Conservation (phyloP, 2,329 filamentous ascomycete genomes). For the Calonectria leucothoes region DNA sequence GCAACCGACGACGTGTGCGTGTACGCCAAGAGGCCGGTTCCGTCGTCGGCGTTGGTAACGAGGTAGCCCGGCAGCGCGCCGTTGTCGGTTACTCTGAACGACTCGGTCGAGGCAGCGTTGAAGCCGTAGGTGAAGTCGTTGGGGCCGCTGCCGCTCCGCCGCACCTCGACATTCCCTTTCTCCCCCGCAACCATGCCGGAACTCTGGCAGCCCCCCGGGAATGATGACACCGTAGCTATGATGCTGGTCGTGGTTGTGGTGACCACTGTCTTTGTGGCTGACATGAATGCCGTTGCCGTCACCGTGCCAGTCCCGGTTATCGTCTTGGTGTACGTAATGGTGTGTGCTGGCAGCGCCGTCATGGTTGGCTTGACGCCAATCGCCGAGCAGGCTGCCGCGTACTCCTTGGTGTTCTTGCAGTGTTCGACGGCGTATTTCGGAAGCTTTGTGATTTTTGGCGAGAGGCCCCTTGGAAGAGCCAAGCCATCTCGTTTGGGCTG, state of each 20-base stretch:
- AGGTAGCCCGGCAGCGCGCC: neutral
- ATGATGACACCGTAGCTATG: neutral
- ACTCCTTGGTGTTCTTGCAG: neutral
- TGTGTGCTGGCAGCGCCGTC: neutral
- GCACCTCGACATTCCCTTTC: neutral
- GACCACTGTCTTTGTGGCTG: neutral
- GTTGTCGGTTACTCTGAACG: neutral
- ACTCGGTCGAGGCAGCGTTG: fast-evolving
- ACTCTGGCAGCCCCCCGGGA: neutral
- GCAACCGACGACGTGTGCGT: neutral
- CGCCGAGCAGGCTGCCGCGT: neutral
- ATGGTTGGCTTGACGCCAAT: neutral
- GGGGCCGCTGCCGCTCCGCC: neutral
- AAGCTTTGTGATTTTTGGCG: neutral
- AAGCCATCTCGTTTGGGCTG: neutral
- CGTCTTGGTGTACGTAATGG: neutral
- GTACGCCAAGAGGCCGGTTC: neutral
- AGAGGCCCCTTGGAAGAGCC: neutral
- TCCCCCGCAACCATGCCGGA: neutral
- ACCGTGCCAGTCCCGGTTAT: no score
- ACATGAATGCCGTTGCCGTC: neutral
- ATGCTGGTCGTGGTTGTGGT: neutral
- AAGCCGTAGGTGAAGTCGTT: neutral
- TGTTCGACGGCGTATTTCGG: neutral
- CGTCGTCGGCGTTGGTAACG: neutral